Evolutionary conservation across 495 filamentous ascomycete species (phyloP).

Genomic region (Lichenothelia convexa): DNA sequence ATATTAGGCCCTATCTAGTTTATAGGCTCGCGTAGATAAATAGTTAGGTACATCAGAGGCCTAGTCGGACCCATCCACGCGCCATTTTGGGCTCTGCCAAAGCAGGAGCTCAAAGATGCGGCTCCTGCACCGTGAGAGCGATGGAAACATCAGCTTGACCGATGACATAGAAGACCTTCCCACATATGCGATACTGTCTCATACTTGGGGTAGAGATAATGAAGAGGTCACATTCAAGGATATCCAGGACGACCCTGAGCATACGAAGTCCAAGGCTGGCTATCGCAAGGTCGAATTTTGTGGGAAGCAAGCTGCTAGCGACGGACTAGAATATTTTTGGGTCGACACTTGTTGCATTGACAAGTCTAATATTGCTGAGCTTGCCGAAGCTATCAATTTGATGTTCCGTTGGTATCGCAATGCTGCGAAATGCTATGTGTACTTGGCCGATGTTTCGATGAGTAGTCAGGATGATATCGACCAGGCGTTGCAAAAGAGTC

Average conservation of each 20-base stretch:
- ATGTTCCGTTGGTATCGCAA: conserved; percentile 6
- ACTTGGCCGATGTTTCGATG: conserved; percentile 3
- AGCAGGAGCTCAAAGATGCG: too few species aligned
- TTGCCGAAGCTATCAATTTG: conserved; percentile 2
- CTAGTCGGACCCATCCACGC: too few species aligned
- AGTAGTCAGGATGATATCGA: not conserved
- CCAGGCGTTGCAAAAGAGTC: conserved; percentile 2
- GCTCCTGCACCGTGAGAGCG: not conserved
- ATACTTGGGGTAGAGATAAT: conserved; percentile 7
- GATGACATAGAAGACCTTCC: not conserved
- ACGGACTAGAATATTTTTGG: not conserved
- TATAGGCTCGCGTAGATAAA: too few species aligned
- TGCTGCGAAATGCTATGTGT: conserved; percentile 4
- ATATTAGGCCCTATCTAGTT: too few species aligned
- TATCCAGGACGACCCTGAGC: not conserved
- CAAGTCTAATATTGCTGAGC: conserved; percentile 4
- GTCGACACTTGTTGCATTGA: conserved; percentile 7
- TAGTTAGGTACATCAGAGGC: too few species aligned
- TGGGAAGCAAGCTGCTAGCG: not conserved
- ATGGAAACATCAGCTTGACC: not conserved
- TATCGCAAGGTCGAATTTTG: not conserved
- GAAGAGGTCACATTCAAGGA: conserved; percentile 8
- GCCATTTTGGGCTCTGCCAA: too few species aligned
- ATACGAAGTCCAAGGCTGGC: not conserved
- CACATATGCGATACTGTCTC: conserved; percentile 9